Evolutionary conservation across 768 basidiomycete species (phyloP).

Genomic region (Bullera alba): DNA sequence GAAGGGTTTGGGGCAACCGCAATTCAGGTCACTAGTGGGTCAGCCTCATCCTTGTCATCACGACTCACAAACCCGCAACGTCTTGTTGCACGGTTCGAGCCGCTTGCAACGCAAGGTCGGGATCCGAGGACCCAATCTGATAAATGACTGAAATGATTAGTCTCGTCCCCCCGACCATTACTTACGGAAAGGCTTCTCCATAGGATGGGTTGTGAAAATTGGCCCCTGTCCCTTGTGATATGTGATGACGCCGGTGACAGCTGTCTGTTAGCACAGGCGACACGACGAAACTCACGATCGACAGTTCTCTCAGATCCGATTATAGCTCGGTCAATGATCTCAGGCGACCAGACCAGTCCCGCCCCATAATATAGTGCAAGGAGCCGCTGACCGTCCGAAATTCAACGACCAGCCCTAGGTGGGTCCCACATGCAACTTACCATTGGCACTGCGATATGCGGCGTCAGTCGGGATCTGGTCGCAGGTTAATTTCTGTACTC

Average conservation of each 20-base stretch:
- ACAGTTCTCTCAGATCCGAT: conserved; percentile 73
- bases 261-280: neutral
- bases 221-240: conserved; percentile 71
- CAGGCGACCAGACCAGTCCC: conserved; percentile 90
- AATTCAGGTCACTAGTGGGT: conserved; percentile 70
- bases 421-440: no score
- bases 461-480: neutral
- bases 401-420: no score
- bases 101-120: conserved; percentile 84
- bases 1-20: conserved; percentile 95
- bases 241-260: conserved; percentile 71
- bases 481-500: conserved; percentile 11
- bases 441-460: conserved; percentile 64
- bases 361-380: conserved; percentile 89
- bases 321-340: conserved; percentile 93
- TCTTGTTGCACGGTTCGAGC: conserved; percentile 79
- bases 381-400: conserved; percentile 49
- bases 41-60: neutral
- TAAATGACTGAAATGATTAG: conserved; percentile 75
- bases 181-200: conserved; percentile 75
- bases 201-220: conserved; percentile 84
- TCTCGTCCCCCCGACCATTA: no score
- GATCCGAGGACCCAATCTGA: conserved; percentile 87
- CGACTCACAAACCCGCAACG: conserved; percentile 64
- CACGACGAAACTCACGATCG: conserved; percentile 59